Conservation (phyloP, 139 green algal genomes). For the Yamagishiella unicocca region DNA sequence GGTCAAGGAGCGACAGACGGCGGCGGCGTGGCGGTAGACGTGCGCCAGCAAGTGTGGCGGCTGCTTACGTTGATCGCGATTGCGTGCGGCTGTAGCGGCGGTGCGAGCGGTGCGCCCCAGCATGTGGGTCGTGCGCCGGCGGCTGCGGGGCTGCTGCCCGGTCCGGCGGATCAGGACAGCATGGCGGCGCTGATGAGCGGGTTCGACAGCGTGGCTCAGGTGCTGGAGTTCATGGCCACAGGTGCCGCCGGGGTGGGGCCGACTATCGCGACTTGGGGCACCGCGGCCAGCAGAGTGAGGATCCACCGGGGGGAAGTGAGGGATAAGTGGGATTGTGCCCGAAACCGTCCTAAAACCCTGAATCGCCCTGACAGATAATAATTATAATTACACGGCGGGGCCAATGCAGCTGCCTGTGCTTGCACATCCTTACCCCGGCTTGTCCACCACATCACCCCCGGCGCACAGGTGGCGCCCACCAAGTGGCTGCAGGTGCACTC, state of each 20-base stretch:
- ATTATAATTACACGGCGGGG: too few relatives aligned
- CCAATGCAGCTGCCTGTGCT: too few relatives aligned
- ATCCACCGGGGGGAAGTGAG: too few relatives aligned
- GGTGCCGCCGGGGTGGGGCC: neutral
- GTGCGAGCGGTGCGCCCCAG: too few relatives aligned
- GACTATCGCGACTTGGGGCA: too few relatives aligned
- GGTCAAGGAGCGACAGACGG: neutral
- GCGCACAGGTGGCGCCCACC: neutral
- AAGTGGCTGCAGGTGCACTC: neutral
- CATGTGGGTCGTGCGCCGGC: too few relatives aligned
- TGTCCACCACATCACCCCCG: neutral
- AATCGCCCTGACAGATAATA: too few relatives aligned
- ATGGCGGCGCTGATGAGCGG: conserved; percentile 14
- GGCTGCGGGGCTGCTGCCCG: neutral
- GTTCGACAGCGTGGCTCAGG: conserved; percentile 2
- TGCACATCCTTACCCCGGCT: too few relatives aligned
- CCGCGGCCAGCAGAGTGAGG: too few relatives aligned
- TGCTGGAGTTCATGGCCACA: conserved; percentile 32
- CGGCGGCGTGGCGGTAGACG: neutral
- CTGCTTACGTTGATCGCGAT: neutral
- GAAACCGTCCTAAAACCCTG: too few relatives aligned
- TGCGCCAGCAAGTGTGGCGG: conserved; percentile 7
- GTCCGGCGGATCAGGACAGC: neutral
- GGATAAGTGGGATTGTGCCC: too few relatives aligned
- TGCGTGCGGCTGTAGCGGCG: neutral